Evolutionary conservation across 2,329 filamentous ascomycete species (phyloP).

Genomic region (Aspergillus puulaauensis): DNA sequence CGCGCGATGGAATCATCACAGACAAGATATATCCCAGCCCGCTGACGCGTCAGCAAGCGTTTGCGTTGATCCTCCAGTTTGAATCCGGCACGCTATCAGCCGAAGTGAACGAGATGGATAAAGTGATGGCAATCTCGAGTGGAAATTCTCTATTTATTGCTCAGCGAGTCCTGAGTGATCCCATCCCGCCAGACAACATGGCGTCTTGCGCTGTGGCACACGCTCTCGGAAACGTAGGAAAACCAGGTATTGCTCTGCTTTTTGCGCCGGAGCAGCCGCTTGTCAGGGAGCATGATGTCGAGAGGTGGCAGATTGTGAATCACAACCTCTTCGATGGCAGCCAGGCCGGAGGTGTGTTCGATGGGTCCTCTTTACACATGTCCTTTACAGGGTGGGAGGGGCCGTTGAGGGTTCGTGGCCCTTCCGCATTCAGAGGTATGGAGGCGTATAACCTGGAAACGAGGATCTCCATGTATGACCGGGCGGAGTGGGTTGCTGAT

Average conservation of each 20-base stretch:
- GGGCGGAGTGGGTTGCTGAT: not conserved
- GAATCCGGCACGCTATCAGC: slow-evolving; percentile 1
- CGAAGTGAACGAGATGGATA: not conserved
- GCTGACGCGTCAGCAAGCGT: not conserved
- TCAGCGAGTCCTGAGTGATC: slow-evolving; percentile 3
- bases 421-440: not conserved
- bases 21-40: not conserved
- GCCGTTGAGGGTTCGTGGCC: not conserved
- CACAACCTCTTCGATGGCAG: slow-evolving; percentile 8
- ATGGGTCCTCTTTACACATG: slow-evolving; percentile 10
- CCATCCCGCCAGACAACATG: not conserved
- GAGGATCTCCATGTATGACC: slow-evolving; percentile 1
- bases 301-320: slow-evolving; percentile 10
- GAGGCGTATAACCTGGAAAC: not conserved
- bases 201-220: slow-evolving; percentile 1
- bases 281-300: slow-evolving; percentile 4
- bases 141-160: slow-evolving; percentile 11
- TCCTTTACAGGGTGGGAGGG: slow-evolving; percentile 12
- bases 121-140: slow-evolving; percentile 3
- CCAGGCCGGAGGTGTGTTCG: not conserved
- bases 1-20: not conserved
- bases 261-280: not conserved
- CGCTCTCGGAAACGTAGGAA: slow-evolving; percentile 6
- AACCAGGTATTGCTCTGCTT: slow-evolving; percentile 6
- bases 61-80: slow-evolving; percentile 7